A percentile compares a stretch with the other conserved stretches of the same genome.
These are phyloP conservation scores for Tetrastigma voinierianum DNA, from an alignment of 164 flowering plant species.

Conservation along the genomic window DNA sequence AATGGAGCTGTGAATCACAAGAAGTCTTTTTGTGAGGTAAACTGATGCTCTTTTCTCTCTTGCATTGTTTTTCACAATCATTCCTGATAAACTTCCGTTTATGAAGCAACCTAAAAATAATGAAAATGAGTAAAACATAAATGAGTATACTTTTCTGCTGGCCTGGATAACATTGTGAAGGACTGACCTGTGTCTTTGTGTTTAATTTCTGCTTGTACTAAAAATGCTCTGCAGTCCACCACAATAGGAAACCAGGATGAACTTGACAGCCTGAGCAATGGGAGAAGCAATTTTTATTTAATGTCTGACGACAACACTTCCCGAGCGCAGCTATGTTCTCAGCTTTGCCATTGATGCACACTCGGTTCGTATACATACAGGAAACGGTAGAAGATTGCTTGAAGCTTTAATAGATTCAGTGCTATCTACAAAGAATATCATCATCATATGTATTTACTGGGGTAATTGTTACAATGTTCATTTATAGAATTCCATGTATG, in stretches of 20 bases:
- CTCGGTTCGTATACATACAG: not conserved
- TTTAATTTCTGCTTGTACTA: slow-evolving; percentile 6
- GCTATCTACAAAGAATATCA: not conserved
- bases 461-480: too few species aligned
- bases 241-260: slow-evolving; percentile 27
- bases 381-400: not conserved
- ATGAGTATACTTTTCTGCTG: too few species aligned
- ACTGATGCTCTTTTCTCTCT: slow-evolving; percentile 1
- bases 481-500: too few species aligned
- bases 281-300: slow-evolving; percentile 22
- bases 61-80: not conserved
- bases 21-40: slow-evolving; percentile 38
- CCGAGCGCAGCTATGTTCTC: slow-evolving; percentile 29
- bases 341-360: slow-evolving; percentile 36
- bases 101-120: too few species aligned
- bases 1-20: slow-evolving; percentile 45
- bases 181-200: too few species aligned
- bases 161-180: too few species aligned
- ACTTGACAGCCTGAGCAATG: slow-evolving; percentile 38
- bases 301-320: slow-evolving; percentile 10
- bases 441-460: too few species aligned
- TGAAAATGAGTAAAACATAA: too few species aligned
- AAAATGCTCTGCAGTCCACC: slow-evolving; percentile 38
- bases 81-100: too few species aligned
- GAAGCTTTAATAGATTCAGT: slow-evolving; percentile 3